Base-by-base conservation (phyloP, 2,329 filamentous ascomycete species). In the Calonectria naviculata region DNA sequence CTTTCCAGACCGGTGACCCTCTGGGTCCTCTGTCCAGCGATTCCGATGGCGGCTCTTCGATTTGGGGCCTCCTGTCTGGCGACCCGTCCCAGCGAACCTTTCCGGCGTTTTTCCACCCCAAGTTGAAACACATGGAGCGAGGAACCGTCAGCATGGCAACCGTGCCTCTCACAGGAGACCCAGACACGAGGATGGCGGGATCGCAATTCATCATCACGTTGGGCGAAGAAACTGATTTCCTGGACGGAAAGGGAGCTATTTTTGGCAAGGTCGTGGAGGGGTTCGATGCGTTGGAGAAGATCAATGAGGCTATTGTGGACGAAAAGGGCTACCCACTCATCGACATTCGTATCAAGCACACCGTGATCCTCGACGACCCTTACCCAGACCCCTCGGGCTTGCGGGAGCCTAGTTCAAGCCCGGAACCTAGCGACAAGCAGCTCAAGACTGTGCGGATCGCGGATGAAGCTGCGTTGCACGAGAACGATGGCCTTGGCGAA, bases 111-210 rank as follows among this genome's bases (percentile, higher is more conserved):
- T 93, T 98, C 78, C 91, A 95, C 76, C 93, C 93, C 7, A 97
- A 96, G 81, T 86, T 97, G 77, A 98, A 97, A 83, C 97, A 99
- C 83, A 85, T 90, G 46, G 94, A 98, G 82, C 92, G 94, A 76
- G 96, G 96, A 66, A 98, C 95, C 17, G 95, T 99, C 72, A 98
- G 95, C 85, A 98, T 98, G 95, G 97, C 96, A n/a, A 98, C 96
- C 0, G 94, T 92, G 21, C 93, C 94, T 1, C 91, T 93, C 12
- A 86, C 92, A 5, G 88, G 89, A 19, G 93, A 98, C 79, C 93
- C 94, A 3, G 95, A 98, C 77, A 91, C 92, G 70, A 91, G 95
- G 36, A 85, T 98, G 52, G 95, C 95, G 0, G 95, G 90, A 8
- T 98, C 95, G 77, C 96, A 99, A 81, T 99, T 99, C 81, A 92